Percentiles rank a stretch among this genome's conserved stretches.
phyloP scores from a whole-genome alignment of 2,329 filamentous ascomycete genomes.

The Botrytis fabae region DNA sequence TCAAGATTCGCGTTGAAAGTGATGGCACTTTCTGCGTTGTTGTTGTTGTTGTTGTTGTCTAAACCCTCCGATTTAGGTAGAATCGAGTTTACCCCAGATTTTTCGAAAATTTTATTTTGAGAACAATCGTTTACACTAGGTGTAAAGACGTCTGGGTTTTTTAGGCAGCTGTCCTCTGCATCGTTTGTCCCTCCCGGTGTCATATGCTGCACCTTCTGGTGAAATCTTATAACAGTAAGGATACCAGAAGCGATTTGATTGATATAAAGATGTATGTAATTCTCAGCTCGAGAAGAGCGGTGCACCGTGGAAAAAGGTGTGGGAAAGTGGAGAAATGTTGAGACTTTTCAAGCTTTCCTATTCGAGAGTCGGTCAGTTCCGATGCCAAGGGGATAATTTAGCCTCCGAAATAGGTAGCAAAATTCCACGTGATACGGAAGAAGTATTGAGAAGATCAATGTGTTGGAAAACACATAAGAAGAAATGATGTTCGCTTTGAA shows the following conservation, averaged over 20 bases:
- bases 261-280: background rate
- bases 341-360: constrained; percentile 8
- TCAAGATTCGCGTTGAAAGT: constrained; percentile 12
- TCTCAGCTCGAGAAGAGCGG: background rate
- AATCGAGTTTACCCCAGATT: constrained; percentile 7
- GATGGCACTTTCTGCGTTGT: background rate
- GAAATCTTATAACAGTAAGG: background rate
- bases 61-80: background rate
- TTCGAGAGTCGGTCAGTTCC: background rate
- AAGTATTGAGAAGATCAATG: background rate
- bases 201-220: constrained; percentile 22
- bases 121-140: constrained; percentile 2
- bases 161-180: constrained; percentile 26
- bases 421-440: background rate
- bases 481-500: background rate
- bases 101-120: constrained; percentile 3
- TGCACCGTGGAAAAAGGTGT: constrained; percentile 1
- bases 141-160: constrained; percentile 21
- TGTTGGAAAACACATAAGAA: background rate
- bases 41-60: background rate
- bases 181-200: constrained; percentile 13
- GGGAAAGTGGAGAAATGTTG: background rate
- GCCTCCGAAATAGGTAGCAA: background rate
- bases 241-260: background rate
- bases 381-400: constrained; percentile 1